Evolutionary conservation across 306 rosid species (phyloP).

Genomic region (Oxytropis ochrocephala): DNA sequence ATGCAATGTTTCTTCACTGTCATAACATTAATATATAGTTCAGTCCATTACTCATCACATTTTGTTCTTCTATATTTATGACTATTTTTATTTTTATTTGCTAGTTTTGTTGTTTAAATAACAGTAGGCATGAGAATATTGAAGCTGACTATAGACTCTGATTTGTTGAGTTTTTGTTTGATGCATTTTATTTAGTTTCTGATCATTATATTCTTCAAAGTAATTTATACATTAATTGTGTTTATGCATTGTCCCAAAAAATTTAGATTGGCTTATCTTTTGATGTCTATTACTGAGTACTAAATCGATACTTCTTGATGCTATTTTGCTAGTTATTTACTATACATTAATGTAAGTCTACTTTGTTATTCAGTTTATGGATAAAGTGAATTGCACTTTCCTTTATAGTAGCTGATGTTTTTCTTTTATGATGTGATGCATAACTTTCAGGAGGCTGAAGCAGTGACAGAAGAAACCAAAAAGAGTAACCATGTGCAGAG

Average conservation of each 20-base stretch:
- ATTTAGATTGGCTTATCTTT: neutral
- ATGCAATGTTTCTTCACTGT: neutral
- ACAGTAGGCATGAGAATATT: neutral
- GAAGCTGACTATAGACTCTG: neutral
- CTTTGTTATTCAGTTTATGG: neutral
- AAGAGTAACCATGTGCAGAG: constrained; percentile 44
- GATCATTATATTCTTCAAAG: neutral
- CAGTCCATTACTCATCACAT: neutral
- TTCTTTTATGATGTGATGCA: neutral
- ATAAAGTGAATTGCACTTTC: neutral
- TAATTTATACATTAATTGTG: neutral
- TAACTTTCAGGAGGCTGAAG: constrained; percentile 32
- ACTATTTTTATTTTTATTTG: neutral
- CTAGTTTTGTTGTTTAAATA: neutral
- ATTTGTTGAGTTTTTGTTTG: neutral
- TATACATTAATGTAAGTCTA: neutral
- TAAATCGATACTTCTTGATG: neutral
- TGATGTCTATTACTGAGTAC: neutral
- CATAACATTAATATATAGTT: neutral
- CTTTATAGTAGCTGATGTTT: neutral
- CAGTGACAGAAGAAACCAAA: constrained; percentile 27
- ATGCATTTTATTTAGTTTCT: neutral
- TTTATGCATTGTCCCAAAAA: neutral
- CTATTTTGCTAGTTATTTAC: neutral
- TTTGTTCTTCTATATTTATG: neutral